Percentiles rank a stretch among this genome's conserved stretches.
These are phyloP conservation scores for Kodamaea anthophila DNA, from an alignment of 1,139 yeast genomes.

Conservation along the genomic window DNA sequence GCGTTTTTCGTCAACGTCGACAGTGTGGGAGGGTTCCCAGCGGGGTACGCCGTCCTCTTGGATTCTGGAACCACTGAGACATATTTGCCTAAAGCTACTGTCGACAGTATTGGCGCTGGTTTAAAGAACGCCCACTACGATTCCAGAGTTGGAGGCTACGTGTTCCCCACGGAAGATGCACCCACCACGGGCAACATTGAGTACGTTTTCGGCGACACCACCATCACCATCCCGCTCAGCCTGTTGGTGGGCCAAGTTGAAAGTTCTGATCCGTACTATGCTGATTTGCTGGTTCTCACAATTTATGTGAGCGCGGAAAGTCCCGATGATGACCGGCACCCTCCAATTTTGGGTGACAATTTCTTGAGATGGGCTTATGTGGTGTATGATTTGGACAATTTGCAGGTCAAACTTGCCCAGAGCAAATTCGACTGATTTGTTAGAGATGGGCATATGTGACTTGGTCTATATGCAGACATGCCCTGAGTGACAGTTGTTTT, in stretches of 20 bases:
- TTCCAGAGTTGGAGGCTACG: conserved; percentile 9
- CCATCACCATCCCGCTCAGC: conserved; percentile 3
- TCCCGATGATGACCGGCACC: conserved; percentile 1
- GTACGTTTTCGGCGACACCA: conserved; percentile 3
- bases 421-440: conserved; percentile 8
- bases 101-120: conserved; percentile 23
- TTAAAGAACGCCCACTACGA: conserved; percentile 5
- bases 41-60: conserved; percentile 7
- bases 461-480: too few relatives aligned
- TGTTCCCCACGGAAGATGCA: conserved; percentile 4
- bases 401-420: conserved; percentile 13
- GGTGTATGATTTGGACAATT: conserved; percentile 15
- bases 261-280: too few relatives aligned
- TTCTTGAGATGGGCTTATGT: conserved; percentile 17
- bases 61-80: conserved; percentile 17
- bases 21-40: neutral
- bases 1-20: conserved; percentile 8
- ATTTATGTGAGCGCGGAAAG: neutral
- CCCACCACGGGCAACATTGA: conserved; percentile 2
- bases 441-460: too few relatives aligned
- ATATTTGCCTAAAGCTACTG: conserved; percentile 9
- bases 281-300: neutral
- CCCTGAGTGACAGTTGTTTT: too few relatives aligned
- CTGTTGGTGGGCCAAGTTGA: conserved; percentile 3
- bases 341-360: conserved; percentile 14